phyloP scores from a whole-genome alignment of 352 stramenopile genomes.

The Phytophthora megakarya region DNA sequence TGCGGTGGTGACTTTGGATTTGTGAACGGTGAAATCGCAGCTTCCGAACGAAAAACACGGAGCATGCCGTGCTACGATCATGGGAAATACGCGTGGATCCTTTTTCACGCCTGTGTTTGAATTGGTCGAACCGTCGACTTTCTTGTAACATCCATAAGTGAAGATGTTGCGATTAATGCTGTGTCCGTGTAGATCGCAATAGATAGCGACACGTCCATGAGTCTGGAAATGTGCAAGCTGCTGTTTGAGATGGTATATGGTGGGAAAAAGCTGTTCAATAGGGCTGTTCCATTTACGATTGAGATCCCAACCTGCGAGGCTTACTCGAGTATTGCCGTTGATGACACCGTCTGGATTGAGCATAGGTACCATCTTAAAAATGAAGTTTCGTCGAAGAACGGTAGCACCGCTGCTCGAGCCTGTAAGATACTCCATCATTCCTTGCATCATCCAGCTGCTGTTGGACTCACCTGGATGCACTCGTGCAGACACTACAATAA shows the following conservation, averaged over 20 bases:
- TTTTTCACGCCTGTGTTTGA: constrained; percentile 39
- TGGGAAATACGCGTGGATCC: constrained; percentile 77
- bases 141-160: constrained; percentile 79
- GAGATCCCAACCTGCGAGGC: constrained; percentile 82
- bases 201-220: constrained; percentile 72
- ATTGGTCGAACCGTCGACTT: constrained; percentile 6
- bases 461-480: constrained; percentile 91
- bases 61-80: constrained; percentile 78
- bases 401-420: constrained; percentile 58
- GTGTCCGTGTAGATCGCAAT: constrained; percentile 85
- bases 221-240: constrained; percentile 64
- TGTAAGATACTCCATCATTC: constrained; percentile 92
- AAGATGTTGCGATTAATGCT: constrained; percentile 88
- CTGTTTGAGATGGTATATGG: constrained; percentile 80
- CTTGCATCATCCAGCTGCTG: constrained; percentile 93
- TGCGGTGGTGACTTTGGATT: constrained; percentile 88
- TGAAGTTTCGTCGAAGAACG: constrained; percentile 75
- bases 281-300: constrained; percentile 84
- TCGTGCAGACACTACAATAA: constrained; percentile 86
- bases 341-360: constrained; percentile 93
- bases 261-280: constrained; percentile 82
- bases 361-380: constrained; percentile 94
- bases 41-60: constrained; percentile 79
- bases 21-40: constrained; percentile 92
- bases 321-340: constrained; percentile 91